Evolutionary conservation across 2,329 filamentous ascomycete species (phyloP).

Genomic region (Hyphodiscus sp.): DNA sequence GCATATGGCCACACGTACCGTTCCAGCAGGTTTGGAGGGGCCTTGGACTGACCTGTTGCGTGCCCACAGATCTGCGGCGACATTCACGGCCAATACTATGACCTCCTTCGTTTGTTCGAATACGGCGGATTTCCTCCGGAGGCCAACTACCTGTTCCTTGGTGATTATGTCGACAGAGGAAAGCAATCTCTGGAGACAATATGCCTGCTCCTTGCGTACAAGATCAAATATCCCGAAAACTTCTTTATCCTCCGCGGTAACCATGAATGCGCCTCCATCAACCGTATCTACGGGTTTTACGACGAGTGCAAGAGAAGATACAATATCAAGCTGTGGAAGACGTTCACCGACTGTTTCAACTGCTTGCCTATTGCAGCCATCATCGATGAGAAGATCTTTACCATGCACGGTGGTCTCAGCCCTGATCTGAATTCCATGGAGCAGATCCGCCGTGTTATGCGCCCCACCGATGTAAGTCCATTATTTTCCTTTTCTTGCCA

Average conservation of each 20-base stretch:
- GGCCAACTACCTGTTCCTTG: constrained; percentile 98
- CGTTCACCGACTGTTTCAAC: constrained; percentile 99
- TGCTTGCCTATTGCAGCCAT: constrained; percentile 96
- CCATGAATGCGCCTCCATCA: constrained; percentile 98
- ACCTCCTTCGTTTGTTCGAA: constrained; percentile 93
- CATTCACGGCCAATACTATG: constrained; percentile 99
- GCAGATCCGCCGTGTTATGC: constrained; percentile 98
- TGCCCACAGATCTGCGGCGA: constrained; percentile 84
- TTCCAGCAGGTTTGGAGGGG: neutral
- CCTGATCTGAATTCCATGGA: constrained; percentile 99
- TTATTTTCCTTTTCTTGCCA: constrained; percentile 20
- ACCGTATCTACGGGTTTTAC: constrained; percentile 99
- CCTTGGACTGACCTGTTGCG: constrained; percentile 9
- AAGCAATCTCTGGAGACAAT: constrained; percentile 99
- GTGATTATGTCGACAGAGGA: constrained; percentile 97
- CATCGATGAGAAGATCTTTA: constrained; percentile 99
- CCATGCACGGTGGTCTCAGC: constrained; percentile 96
- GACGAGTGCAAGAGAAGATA: constrained; percentile 99
- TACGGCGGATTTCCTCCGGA: constrained; percentile 97
- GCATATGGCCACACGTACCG: neutral
- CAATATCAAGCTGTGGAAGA: constrained; percentile 99
- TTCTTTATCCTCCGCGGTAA: constrained; percentile 98
- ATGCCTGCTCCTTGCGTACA: constrained; percentile 92
- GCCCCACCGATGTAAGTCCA: constrained; percentile 87
- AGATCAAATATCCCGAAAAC: constrained; percentile 99